Conservation (phyloP, 768 basidiomycete genomes). For the Trametes cinnabarina region DNA sequence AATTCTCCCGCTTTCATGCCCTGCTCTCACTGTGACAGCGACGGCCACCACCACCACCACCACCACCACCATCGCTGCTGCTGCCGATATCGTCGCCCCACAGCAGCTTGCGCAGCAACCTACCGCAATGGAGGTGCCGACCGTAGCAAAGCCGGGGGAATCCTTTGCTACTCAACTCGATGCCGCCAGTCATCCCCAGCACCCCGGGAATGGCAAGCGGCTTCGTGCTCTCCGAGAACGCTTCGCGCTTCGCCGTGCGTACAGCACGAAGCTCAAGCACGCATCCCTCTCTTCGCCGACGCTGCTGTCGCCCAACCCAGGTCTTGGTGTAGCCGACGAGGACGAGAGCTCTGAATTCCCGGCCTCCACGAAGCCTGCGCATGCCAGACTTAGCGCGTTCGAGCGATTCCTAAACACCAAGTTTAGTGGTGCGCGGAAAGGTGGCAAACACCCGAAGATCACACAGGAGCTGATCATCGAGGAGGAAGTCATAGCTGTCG, state of each 20-base stretch:
- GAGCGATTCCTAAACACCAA: constrained; percentile 25
- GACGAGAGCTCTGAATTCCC: background rate
- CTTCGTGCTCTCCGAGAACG: constrained; percentile 13
- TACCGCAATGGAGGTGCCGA: background rate
- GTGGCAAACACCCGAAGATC: constrained; percentile 16
- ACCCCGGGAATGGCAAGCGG: constrained; percentile 10
- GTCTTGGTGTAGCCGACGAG: background rate
- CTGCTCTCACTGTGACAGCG: background rate
- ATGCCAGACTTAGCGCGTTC: constrained; percentile 19
- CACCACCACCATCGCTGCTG: background rate
- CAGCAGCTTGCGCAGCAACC: background rate
- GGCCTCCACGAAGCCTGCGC: background rate
- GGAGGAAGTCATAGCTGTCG: background rate
- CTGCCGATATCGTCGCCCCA: background rate
- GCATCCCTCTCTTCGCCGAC: constrained; percentile 12
- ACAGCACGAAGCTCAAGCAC: constrained; percentile 10
- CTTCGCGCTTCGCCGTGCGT: constrained; percentile 12
- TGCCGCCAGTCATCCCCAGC: constrained; percentile 1
- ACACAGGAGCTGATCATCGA: background rate
- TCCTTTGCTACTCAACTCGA: background rate
- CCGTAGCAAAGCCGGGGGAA: background rate
- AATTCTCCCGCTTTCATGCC: background rate
- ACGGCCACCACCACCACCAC: constrained; percentile 4
- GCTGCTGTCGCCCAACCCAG: background rate
- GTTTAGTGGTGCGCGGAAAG: constrained; percentile 4